Evolutionary conservation across 208 protist species (phyloP).

Genomic region (Trypanosoma melophagium): DNA sequence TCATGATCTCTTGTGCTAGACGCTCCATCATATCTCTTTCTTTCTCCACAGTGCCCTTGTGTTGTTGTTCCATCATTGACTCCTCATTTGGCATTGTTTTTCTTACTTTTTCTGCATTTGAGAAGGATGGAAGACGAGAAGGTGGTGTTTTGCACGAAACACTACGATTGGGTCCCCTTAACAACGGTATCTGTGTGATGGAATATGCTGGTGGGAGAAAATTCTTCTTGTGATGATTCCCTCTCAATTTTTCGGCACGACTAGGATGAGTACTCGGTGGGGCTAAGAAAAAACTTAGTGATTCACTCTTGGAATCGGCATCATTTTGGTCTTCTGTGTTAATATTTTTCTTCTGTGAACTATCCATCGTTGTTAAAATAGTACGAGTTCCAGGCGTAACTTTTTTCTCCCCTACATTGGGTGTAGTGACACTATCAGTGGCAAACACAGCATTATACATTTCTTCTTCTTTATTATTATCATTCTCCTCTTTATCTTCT

Average conservation of each 20-base stretch:
- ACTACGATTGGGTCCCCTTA: background rate
- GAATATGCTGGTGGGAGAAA: conserved; percentile 6
- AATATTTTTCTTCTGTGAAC: background rate
- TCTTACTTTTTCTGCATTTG: background rate
- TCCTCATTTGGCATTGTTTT: background rate
- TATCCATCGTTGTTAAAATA: too few relatives aligned
- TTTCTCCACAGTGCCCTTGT: background rate
- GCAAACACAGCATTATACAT: background rate
- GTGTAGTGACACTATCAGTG: background rate
- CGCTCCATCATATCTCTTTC: conserved; percentile 10
- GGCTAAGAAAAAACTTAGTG: conserved; percentile 9
- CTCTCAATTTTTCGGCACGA: background rate
- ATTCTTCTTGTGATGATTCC: background rate
- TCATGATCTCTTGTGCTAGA: conserved; percentile 14
- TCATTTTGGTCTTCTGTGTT: background rate
- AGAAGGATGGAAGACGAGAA: background rate
- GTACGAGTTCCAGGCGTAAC: background rate
- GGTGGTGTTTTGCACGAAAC: background rate
- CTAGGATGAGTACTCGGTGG: background rate
- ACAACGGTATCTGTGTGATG: background rate
- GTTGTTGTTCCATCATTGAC: background rate
- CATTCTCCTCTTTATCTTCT: background rate
- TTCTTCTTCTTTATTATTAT: background rate
- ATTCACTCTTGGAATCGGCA: background rate
- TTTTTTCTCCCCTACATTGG: background rate